Percentiles rank a stretch among this genome's conserved stretches.
phyloP scores from a whole-genome alignment of 2,329 filamentous ascomycete species.

The Aspergillus versicolor region DNA sequence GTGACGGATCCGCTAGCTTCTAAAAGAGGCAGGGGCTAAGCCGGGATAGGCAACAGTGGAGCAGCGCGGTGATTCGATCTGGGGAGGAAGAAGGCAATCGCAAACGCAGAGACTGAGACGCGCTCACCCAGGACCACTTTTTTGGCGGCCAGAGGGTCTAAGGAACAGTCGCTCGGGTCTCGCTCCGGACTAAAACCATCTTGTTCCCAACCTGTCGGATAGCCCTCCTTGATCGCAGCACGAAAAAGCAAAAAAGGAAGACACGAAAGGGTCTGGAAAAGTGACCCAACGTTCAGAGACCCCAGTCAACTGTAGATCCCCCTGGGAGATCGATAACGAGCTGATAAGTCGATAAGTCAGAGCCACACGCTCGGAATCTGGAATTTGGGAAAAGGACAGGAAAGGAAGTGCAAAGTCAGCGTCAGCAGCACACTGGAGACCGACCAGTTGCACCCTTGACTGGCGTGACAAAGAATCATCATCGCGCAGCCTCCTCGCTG shows the following conservation, averaged over 20 bases:
- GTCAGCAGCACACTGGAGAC: background rate
- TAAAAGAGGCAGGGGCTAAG: slow-evolving; percentile 25
- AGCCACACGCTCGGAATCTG: slow-evolving; percentile 6
- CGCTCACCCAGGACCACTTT: slow-evolving; percentile 1
- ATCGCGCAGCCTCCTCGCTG: background rate
- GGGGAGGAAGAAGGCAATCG: slow-evolving; percentile 21
- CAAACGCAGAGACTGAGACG: background rate
- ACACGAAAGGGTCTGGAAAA: slow-evolving; percentile 8
- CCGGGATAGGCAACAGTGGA: slow-evolving; percentile 29
- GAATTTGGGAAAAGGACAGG: background rate
- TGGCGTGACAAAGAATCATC: slow-evolving; percentile 2
- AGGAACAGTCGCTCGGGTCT: slow-evolving; percentile 2
- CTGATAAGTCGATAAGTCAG: slow-evolving; percentile 17
- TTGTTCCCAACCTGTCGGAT: slow-evolving; percentile 4
- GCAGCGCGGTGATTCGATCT: slow-evolving; percentile 26
- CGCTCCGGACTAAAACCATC: slow-evolving; percentile 1
- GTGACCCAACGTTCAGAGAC: background rate
- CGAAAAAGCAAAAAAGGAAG: slow-evolving; percentile 11
- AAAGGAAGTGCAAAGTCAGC: background rate
- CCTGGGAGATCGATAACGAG: slow-evolving; percentile 25
- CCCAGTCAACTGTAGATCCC: slow-evolving; percentile 23
- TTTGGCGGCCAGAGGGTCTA: background rate
- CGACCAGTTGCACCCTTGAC: background rate
- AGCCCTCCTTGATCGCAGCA: slow-evolving; percentile 3
- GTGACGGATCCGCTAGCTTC: slow-evolving; percentile 12